A percentile compares a stretch with the other conserved stretches of the same genome.
Evolutionary conservation across 192 early-diverging fungal genomes (phyloP).

Genomic region (Chytriomyces sp.): DNA sequence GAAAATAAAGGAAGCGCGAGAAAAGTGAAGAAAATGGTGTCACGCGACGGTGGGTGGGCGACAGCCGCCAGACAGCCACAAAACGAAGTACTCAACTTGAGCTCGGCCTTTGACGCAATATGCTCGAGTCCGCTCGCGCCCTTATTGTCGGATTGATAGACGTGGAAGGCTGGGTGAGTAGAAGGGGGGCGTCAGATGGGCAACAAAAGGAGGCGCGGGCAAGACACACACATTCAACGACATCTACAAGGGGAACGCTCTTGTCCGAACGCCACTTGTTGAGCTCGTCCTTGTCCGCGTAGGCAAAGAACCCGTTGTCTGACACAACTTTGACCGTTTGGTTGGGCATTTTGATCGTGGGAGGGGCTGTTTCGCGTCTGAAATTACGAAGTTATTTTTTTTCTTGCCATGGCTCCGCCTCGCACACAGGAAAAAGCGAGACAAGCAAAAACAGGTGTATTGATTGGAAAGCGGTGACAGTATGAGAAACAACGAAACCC

Average conservation of each 20-base stretch:
- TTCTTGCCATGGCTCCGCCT: no score
- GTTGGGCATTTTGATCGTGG: conserved; percentile 17
- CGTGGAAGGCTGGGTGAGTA: neutral
- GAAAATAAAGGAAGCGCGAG: neutral
- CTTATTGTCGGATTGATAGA: conserved; percentile 17
- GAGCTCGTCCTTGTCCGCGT: conserved; percentile 23
- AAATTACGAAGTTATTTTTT: neutral
- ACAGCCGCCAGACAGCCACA: neutral
- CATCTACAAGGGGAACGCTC: conserved; percentile 19
- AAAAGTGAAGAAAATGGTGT: neutral
- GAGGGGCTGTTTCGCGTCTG: neutral
- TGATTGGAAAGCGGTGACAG: neutral
- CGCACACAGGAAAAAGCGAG: no score
- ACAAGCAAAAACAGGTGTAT: no score
- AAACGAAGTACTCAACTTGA: conserved; percentile 1
- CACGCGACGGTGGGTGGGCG: neutral
- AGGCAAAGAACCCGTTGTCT: conserved; percentile 17
- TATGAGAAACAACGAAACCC: neutral
- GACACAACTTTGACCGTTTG: conserved; percentile 22
- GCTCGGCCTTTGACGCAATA: conserved; percentile 12
- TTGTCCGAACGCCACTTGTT: conserved; percentile 16
- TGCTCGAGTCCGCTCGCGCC: conserved; percentile 1
- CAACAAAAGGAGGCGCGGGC: neutral
- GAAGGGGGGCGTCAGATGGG: neutral
- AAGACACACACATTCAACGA: conserved; percentile 14